Evolutionary conservation across 2,329 filamentous ascomycete genomes (phyloP), one percentile per base, ranked within the genome.

Genomic region (Emmonsiellopsis sp.): DNA sequence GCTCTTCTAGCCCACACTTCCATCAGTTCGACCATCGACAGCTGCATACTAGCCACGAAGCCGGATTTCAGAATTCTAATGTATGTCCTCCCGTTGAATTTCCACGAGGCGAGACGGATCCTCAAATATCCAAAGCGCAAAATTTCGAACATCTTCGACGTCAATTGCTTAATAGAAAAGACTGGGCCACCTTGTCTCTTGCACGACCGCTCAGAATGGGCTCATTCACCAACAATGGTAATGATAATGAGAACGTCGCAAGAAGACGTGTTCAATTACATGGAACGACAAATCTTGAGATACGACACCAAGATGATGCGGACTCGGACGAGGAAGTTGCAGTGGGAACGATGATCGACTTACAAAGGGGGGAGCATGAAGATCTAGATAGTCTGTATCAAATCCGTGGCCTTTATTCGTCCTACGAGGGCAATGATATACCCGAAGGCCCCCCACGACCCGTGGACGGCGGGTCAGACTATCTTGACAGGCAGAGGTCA

Each of bases 151-250:
- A 49, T 6, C 56, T 71, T 36, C 70, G 68, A 44, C 65, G 57
- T 10, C 61, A 61, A 33, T 61, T 73, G 1, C 65, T 72, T 5
- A 55, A 66, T 49, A 62, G 63, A 43, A 50, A 60, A 5, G 70
- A 73, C 53, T 72, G 70, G 71, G 69, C 64, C n/a, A 61, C 60
- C 2, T 56, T 72, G 9, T 65, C 65, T 8, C 60, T 60, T 5
- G 56, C 65, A 9, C 66, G 66, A 40, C 69, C 70, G 7, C 54
- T 71, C 6, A 59, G 63, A 47, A 49, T 39, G 13, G 32, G 36
- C 36, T 8, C 5, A 2, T 49, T 49, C 36, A 34, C 11, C 10
- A 40, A 13, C 13, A 49, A 36, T 17, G 17, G 32, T 14, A 36
- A 8, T 14, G 11, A 42, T 40, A 10, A 17, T 9, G 21, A 13